A percentile compares a stretch with the other conserved stretches of the same genome.
phyloP scores from a whole-genome alignment of 768 basidiomycete genomes.

The Hydnomerulius pinastri region DNA sequence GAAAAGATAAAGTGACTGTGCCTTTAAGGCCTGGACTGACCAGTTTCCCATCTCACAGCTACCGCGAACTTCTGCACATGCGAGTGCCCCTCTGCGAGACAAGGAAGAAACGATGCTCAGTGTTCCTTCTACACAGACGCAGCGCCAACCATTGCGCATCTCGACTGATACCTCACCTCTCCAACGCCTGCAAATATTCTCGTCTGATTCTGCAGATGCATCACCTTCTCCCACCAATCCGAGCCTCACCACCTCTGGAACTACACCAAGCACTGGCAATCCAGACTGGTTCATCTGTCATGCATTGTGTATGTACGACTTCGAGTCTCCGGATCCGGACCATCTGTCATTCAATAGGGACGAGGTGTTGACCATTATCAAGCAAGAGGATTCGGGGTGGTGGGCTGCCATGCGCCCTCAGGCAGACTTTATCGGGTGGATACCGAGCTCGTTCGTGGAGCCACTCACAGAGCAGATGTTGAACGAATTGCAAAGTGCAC shows the following conservation, averaged over 20 bases:
- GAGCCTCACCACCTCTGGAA: constrained; percentile 12
- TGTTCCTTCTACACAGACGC: not conserved
- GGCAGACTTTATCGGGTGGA: constrained; percentile 66
- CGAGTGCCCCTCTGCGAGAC: not conserved
- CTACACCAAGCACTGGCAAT: constrained; percentile 33
- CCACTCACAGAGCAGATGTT: constrained; percentile 34
- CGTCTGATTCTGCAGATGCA: constrained; percentile 32
- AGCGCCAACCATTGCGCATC: constrained; percentile 26
- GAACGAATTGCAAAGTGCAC: not conserved
- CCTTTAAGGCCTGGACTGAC: not conserved
- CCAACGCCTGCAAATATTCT: constrained; percentile 40
- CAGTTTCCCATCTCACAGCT: not conserved
- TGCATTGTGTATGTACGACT: constrained; percentile 70
- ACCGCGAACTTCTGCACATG: not conserved
- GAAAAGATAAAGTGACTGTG: constrained; percentile 9
- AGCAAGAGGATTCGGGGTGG: constrained; percentile 74
- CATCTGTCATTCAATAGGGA: constrained; percentile 64
- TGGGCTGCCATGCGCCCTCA: constrained; percentile 71
- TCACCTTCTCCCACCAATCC: constrained; percentile 15
- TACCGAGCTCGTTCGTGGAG: constrained; percentile 70
- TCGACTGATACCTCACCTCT: constrained; percentile 38
- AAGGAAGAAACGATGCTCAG: constrained; percentile 4
- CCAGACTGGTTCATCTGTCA: constrained; percentile 34
- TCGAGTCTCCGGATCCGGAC: constrained; percentile 58
- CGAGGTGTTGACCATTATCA: constrained; percentile 69